Base-by-base conservation (phyloP, 2,329 filamentous ascomycete genomes). In the Trichoderma breve region DNA sequence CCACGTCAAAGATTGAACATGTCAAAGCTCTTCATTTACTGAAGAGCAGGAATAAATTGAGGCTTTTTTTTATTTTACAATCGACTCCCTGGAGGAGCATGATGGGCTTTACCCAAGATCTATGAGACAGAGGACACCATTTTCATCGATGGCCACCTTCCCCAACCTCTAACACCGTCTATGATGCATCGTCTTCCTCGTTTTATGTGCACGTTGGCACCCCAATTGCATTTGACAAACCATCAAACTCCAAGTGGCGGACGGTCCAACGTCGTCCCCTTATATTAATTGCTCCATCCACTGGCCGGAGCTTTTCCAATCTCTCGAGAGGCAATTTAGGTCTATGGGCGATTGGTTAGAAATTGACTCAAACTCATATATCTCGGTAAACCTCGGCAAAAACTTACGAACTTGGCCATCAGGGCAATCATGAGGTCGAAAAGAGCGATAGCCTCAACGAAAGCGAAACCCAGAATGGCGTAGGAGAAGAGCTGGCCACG, bases 401-500 rank as follows among this genome's bases (percentile, higher is more conserved):
- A 71, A 90, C 88, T 80, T 89, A 93, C 90, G 87, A 92, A 93
- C 89, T 94, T 94, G 91, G 92, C 92, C 92, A 94, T 94, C 88
- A 94, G 93, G 87, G 92, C 92, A 93, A 94, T 90, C 92, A 94
- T 94, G 82, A 93, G 91, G 82, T 93, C 91, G 91, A 93, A 93
- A 82, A 93, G 90, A 92, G 92, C 92, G 80, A 93, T 94, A 87
- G 93, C 93, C 85, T 96, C 93, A 85, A 95, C 93, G 91, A 96
- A 96, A 83, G 93, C 93, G 88, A 96, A 96, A 88, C 93, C 93
- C 83, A 96, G 88, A 92, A 96, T 95, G 90, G 93, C 93, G 87
- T 96, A 95, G 79, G 92, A 93, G 92, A 96, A 97, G 82, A 97
- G 93, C 90, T 97, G 94, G 84, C 93, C 93, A 88, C 93, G 92